These are phyloP conservation scores for Viridothelium virens DNA, from an alignment of 495 filamentous ascomycete species.

Conservation along the genomic window DNA sequence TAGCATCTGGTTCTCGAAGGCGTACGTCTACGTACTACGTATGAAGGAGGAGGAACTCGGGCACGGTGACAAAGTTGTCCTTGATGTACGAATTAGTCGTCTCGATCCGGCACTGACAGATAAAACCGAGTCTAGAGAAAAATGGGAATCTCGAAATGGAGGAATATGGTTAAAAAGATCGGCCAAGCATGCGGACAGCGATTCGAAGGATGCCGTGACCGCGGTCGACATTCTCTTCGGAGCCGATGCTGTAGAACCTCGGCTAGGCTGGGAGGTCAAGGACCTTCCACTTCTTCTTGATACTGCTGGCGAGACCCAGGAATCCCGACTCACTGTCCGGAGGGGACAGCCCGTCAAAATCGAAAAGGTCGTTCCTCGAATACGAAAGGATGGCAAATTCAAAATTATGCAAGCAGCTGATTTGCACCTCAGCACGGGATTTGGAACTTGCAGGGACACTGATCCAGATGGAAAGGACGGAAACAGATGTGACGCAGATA, in stretches of 20 bases:
- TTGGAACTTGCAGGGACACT: constrained; percentile 69
- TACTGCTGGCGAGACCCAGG: constrained; percentile 50
- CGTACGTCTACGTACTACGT: constrained; percentile 75
- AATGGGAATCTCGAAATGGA: constrained; percentile 72
- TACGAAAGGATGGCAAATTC: constrained; percentile 84
- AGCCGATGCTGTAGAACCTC: constrained; percentile 83
- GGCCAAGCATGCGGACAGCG: constrained; percentile 64
- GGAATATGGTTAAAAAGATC: constrained; percentile 86
- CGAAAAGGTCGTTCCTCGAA: constrained; percentile 59
- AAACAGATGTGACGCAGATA: constrained; percentile 80
- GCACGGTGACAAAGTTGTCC: constrained; percentile 65
- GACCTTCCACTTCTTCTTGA: constrained; percentile 63
- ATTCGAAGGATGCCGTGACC: constrained; percentile 70
- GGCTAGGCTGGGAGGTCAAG: constrained; percentile 70
- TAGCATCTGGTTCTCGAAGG: constrained; percentile 62
- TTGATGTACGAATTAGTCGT: constrained; percentile 74
- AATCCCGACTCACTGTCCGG: constrained; percentile 65
- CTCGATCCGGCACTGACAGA: constrained; percentile 61
- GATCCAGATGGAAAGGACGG: constrained; percentile 63
- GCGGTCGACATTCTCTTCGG: constrained; percentile 88
- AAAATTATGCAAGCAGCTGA: constrained; percentile 95
- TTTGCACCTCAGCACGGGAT: constrained; percentile 82
- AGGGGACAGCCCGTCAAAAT: constrained; percentile 50
- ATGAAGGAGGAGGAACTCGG: constrained; percentile 83
- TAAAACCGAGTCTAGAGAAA: constrained; percentile 48